Evolutionary conservation across 192 early-diverging fungal genomes (phyloP).

Genomic region (Backusella macrospora): DNA sequence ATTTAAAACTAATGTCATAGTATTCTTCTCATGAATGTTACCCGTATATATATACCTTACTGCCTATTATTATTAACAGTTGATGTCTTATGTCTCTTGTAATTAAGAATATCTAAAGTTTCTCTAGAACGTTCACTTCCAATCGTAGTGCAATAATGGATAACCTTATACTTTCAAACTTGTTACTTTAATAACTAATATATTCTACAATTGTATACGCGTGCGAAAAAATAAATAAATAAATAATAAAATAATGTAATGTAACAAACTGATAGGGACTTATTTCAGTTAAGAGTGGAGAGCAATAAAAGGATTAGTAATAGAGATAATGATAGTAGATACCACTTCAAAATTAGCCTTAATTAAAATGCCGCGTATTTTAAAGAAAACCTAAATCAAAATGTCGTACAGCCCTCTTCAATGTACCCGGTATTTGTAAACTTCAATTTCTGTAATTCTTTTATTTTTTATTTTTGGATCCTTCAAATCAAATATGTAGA

Average conservation of each 20-base stretch:
- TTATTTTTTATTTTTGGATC: too few species aligned
- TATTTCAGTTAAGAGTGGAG: not conserved
- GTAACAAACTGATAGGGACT: slow-evolving; percentile 5
- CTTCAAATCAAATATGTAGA: too few species aligned
- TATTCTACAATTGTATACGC: not conserved
- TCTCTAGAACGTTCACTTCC: not conserved
- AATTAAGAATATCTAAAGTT: not conserved
- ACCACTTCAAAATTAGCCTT: not conserved
- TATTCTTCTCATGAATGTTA: too few species aligned
- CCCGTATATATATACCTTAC: too few species aligned
- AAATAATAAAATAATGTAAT: not conserved
- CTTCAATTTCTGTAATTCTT: not conserved
- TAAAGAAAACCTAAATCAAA: not conserved
- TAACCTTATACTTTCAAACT: not conserved
- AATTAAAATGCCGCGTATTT: not conserved
- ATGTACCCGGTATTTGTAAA: not conserved
- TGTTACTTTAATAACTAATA: not conserved
- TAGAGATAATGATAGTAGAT: not conserved
- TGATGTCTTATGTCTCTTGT: too few species aligned
- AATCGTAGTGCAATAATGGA: not conserved
- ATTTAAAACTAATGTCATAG: too few species aligned
- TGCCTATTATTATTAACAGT: too few species aligned
- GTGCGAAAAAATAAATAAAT: not conserved
- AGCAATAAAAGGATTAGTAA: not conserved
- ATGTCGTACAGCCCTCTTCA: not conserved